Base-by-base conservation (phyloP, 108 stramenopile genomes). In the Cyclostephanos invisitatus region DNA sequence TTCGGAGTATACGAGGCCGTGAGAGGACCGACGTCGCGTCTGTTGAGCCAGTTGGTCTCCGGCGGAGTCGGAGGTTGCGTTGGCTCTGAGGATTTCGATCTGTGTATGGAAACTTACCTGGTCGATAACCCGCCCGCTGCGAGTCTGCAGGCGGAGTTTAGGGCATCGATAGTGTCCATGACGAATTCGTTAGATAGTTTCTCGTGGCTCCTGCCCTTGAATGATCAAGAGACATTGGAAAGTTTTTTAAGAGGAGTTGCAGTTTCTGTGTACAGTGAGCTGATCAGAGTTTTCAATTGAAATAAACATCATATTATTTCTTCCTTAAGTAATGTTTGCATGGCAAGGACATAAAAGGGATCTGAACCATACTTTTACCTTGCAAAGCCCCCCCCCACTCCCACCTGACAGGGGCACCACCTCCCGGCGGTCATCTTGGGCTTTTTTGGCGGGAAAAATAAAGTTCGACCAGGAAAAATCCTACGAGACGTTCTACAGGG, bases 1-100 rank as follows among this genome's bases (percentile, higher is more conserved):
- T 93, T 93, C 73, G 92, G 92, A 12, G 86, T 89, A 2, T 93
- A 89, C 63, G 89, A 90, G 60, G 69, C 72, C 24, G 76, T 78
- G 17, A 71, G 87, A 64, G 62, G 72, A 18, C 92, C 92, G 5
- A 83, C 76, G 5, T 74, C 68, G 4, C 63, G 61, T 15, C 70
- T 82, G 25, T 70, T 90, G 40, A 70, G 75, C 20, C 76, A 67
- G 18, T 67, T 84, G 10, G 64, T 93, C 37, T 83, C 91, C 9
- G 89, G 91, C 22, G 88, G 86, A 0, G 77, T 86, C 10, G 87
- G 84, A 32, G 76, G 84, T 24, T 93, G 91, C 54, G 37, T 87
- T 2, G 91, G 91, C 1, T 87, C 86, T 0, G 57, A 59, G 22
- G 74, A 83, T 61, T 87, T 81, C 57, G 73, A 89, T 44, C 36